phyloP scores from a whole-genome alignment of 345 rosid species.

The Camelina neglecta region DNA sequence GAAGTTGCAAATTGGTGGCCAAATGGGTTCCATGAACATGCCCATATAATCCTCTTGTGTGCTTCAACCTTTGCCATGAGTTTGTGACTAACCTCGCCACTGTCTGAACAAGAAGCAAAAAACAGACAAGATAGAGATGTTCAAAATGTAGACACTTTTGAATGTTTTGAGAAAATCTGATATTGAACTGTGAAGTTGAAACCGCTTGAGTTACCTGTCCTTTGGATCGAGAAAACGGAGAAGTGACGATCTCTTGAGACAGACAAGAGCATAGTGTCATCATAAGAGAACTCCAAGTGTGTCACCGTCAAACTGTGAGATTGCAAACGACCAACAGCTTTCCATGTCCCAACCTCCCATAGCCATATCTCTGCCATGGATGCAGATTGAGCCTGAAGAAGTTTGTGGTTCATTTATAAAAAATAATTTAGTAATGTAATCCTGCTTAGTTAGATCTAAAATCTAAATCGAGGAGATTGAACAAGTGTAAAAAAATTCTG shows the following conservation, averaged over 20 bases:
- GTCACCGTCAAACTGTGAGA: conserved; percentile 96
- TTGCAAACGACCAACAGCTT: conserved; percentile 79
- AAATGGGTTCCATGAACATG: conserved; percentile 95
- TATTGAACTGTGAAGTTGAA: not conserved
- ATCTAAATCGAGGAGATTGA: not conserved
- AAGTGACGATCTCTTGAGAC: conserved; percentile 97
- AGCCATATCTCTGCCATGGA: conserved; percentile 90
- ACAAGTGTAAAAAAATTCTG: not conserved
- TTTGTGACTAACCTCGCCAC: conserved; percentile 52
- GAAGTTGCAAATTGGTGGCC: conserved; percentile 89
- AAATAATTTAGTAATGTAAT: not conserved
- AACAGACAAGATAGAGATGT: not conserved
- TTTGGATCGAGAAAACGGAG: conserved; percentile 71
- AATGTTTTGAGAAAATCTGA: conserved; percentile 1
- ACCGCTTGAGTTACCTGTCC: conserved; percentile 52
- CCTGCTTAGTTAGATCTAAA: not conserved
- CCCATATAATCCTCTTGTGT: conserved; percentile 97
- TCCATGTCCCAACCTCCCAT: conserved; percentile 98
- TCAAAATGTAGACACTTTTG: not conserved
- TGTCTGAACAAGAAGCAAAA: conserved; percentile 41
- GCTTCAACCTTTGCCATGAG: conserved; percentile 81
- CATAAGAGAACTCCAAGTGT: conserved; percentile 81
- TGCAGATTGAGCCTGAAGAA: conserved; percentile 78
- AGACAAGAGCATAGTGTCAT: conserved; percentile 75
- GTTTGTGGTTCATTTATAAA: conserved; percentile 18